These are phyloP conservation scores for Wickerhamiella parazyma DNA, from an alignment of 805 yeast genomes.

Conservation along the genomic window DNA sequence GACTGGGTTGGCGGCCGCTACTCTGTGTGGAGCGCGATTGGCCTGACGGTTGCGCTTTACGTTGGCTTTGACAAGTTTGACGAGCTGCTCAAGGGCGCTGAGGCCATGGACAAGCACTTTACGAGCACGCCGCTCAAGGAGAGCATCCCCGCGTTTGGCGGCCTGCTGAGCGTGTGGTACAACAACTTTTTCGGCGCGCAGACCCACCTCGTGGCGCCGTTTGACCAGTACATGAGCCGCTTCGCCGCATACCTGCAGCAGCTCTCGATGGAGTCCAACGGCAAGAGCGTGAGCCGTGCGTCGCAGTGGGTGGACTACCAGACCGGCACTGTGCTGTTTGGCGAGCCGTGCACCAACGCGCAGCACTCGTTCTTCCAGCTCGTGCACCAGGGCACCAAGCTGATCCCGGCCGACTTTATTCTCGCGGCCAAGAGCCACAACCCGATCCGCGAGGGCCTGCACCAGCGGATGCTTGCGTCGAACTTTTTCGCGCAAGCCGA, in stretches of 20 bases:
- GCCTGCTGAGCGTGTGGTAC: slow-evolving; percentile 92
- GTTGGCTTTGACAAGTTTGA: slow-evolving; percentile 93
- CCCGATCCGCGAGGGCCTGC: slow-evolving; percentile 87
- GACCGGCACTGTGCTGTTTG: slow-evolving; percentile 90
- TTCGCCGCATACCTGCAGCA: slow-evolving; percentile 99
- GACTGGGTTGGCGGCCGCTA: slow-evolving; percentile 99
- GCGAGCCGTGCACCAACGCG: slow-evolving; percentile 98
- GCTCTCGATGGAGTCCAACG: slow-evolving; percentile 97
- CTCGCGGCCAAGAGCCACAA: slow-evolving; percentile 96
- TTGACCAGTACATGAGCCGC: slow-evolving; percentile 96
- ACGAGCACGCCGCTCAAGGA: slow-evolving; percentile 67
- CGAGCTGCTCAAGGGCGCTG: slow-evolving; percentile 89
- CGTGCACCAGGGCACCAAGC: slow-evolving; percentile 97
- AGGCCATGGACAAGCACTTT: slow-evolving; percentile 92
- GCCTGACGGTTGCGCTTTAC: slow-evolving; percentile 86
- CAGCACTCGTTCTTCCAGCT: slow-evolving; percentile 99
- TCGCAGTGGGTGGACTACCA: slow-evolving; percentile 85
- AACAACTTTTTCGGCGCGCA: slow-evolving; percentile 97
- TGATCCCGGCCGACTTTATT: slow-evolving; percentile 94
- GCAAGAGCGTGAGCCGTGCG: slow-evolving; percentile 92
- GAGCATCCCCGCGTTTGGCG: slow-evolving; percentile 90
- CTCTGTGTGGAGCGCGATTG: slow-evolving; percentile 99
- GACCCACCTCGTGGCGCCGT: slow-evolving; percentile 96
- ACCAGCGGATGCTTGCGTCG: slow-evolving; percentile 97
- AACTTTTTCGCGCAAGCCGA: slow-evolving; percentile 98